A percentile compares a stretch with the other conserved stretches of the same genome.
These are phyloP conservation scores for Claviceps arundinis DNA, from an alignment of 2,329 filamentous ascomycete genomes.

Conservation along the genomic window DNA sequence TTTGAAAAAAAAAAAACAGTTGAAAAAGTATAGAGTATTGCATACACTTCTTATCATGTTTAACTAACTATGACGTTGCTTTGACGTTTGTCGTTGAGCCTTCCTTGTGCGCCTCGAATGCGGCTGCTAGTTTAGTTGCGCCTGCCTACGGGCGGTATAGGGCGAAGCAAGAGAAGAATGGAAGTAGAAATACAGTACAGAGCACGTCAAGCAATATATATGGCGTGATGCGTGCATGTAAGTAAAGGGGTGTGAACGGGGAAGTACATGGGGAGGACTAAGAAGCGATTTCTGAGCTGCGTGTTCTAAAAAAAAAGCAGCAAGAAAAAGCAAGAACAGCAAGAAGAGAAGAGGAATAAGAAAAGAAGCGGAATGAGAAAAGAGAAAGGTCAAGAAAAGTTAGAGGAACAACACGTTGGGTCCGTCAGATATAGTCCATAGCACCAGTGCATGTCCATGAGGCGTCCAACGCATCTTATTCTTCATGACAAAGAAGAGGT, in stretches of 20 bases:
- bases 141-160: no score
- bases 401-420: no score
- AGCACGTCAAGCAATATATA: background rate
- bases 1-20: background rate
- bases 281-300: background rate
- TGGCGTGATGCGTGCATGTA: background rate
- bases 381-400: background rate
- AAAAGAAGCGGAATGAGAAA: background rate
- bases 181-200: background rate
- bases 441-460: no score
- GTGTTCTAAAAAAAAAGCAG: background rate
- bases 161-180: no score
- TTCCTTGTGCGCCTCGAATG: no score
- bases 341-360: background rate
- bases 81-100: background rate
- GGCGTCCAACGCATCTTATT: no score
- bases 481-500: no score
- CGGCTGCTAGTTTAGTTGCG: no score
- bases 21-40: background rate
- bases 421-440: no score
- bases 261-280: background rate
- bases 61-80: background rate
- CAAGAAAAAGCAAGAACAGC: background rate
- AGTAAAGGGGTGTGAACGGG: background rate
- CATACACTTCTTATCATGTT: background rate